Evolutionary conservation across 345 rosid species (phyloP).

Genomic region (Populus ilicifolia): DNA sequence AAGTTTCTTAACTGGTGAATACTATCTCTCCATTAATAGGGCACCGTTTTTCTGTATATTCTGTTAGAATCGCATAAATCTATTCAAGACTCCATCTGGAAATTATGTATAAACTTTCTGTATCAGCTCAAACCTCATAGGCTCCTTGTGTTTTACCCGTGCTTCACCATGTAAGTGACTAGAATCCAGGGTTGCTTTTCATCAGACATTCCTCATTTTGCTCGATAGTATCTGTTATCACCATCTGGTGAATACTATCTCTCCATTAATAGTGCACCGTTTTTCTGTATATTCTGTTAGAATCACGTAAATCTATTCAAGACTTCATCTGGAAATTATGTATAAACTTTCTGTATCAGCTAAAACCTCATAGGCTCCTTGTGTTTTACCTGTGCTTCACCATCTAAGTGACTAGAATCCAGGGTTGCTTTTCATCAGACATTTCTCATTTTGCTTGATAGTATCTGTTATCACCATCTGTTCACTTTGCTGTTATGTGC

Average conservation of each 20-base stretch:
- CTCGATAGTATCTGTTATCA: not conserved
- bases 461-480: not conserved
- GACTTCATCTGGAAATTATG: too few relatives aligned
- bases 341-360: too few relatives aligned
- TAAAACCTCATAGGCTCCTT: too few relatives aligned
- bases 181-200: not conserved
- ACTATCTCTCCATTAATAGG: not conserved
- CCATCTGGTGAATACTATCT: too few relatives aligned
- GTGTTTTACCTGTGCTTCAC: too few relatives aligned
- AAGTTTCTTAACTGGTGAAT: conserved; percentile 74
- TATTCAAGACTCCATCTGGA: not conserved
- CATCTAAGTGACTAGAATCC: too few relatives aligned
- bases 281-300: too few relatives aligned
- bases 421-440: too few relatives aligned
- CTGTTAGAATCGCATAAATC: not conserved
- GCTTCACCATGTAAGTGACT: not conserved
- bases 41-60: not conserved
- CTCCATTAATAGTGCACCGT: too few relatives aligned
- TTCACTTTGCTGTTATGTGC: not conserved
- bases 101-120: not conserved
- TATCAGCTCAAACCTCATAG: not conserved
- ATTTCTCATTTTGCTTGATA: too few relatives aligned
- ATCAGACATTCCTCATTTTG: not conserved
- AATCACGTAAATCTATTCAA: too few relatives aligned
- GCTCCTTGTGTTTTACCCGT: not conserved